Percentiles rank a stretch among this genome's conserved stretches.
Conservation (phyloP, 2,329 filamentous ascomycete species). For the Cladosporium sp. region DNA sequence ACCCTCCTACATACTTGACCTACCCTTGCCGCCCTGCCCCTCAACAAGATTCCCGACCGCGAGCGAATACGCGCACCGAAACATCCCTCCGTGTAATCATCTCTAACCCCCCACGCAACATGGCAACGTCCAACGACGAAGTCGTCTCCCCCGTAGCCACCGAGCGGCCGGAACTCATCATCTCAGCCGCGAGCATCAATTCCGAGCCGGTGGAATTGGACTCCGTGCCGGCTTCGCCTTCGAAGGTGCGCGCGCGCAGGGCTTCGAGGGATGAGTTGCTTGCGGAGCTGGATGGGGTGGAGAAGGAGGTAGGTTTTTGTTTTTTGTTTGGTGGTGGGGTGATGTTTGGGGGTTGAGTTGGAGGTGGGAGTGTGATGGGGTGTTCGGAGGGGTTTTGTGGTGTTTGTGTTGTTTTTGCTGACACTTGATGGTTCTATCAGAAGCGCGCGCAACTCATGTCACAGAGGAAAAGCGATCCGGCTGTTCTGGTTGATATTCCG, state of each 20-base stretch:
- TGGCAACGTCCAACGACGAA: background rate
- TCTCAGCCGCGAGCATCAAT: conserved; percentile 39
- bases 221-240: conserved; percentile 29
- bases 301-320: conserved; percentile 19
- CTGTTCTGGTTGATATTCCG: conserved; percentile 44
- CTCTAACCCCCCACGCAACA: background rate
- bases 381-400: too few relatives aligned
- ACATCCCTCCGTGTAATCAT: background rate
- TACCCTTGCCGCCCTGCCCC: too few relatives aligned
- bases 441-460: conserved; percentile 36
- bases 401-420: background rate
- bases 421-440: conserved; percentile 20
- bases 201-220: conserved; percentile 42
- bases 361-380: too few relatives aligned
- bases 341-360: too few relatives aligned
- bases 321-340: too few relatives aligned
- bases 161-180: conserved; percentile 33
- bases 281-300: conserved; percentile 19
- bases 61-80: too few relatives aligned
- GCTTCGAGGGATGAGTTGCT: conserved; percentile 8
- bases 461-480: conserved; percentile 36
- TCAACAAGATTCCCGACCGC: too few relatives aligned
- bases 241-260: conserved; percentile 13
- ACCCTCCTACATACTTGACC: too few relatives aligned
- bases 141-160: conserved; percentile 25